Percentiles rank a stretch among this genome's conserved stretches.
Conservation (phyloP, 2,329 filamentous ascomycete species). For the Septoria linicola region DNA sequence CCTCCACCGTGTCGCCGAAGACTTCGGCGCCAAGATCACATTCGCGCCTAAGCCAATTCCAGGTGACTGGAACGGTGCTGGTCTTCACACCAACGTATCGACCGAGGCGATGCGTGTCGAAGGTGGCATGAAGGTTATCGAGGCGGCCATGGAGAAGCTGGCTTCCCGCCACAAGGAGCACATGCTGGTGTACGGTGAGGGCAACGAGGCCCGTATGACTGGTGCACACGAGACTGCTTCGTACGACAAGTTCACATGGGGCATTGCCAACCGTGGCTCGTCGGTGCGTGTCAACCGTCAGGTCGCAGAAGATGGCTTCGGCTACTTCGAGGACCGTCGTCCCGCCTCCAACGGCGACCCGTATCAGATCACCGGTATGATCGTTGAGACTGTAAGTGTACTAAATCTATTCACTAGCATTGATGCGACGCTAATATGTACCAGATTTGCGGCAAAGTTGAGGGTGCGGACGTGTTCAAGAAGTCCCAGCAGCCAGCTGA, state of each 20-base stretch:
- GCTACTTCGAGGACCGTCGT: conserved; percentile 77
- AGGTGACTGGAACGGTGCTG: conserved; percentile 96
- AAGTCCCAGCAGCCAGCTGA: conserved; percentile 37
- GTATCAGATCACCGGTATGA: conserved; percentile 79
- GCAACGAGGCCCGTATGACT: conserved; percentile 91
- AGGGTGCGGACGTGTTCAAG: conserved; percentile 48
- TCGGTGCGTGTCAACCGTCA: conserved; percentile 90
- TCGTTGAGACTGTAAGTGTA: conserved; percentile 63
- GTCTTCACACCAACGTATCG: conserved; percentile 92
- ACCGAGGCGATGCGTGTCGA: conserved; percentile 84
- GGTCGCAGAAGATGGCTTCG: conserved; percentile 81
- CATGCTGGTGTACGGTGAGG: conserved; percentile 91
- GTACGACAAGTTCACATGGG: conserved; percentile 91
- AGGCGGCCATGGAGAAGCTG: conserved; percentile 65
- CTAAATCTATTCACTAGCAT: conserved; percentile 3
- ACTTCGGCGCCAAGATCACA: conserved; percentile 94
- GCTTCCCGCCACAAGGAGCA: conserved; percentile 52
- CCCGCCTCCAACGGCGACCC: conserved; percentile 81
- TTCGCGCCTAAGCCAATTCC: conserved; percentile 93
- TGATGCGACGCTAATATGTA: not conserved
- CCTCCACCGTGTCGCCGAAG: conserved; percentile 87
- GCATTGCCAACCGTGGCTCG: conserved; percentile 92
- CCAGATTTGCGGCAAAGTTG: conserved; percentile 50
- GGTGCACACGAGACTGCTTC: conserved; percentile 90
- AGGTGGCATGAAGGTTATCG: conserved; percentile 93